Conservation (phyloP, 2,329 filamentous ascomycete genomes). For the Fusarium cicatricum region DNA sequence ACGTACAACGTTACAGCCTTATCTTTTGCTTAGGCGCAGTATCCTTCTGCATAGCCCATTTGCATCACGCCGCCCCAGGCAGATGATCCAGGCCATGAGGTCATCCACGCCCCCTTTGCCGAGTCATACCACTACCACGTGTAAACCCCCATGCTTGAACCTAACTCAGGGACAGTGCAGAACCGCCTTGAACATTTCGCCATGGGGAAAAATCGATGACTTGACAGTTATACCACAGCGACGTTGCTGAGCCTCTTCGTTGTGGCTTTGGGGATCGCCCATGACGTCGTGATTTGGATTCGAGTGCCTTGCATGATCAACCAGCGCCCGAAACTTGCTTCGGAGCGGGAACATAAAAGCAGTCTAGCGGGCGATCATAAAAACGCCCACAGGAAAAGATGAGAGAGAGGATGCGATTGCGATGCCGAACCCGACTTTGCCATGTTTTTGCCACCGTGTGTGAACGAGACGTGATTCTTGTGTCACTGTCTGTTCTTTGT, state of each 20-base stretch:
- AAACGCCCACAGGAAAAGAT: no score
- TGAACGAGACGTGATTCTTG: no score
- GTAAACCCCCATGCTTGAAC: no score
- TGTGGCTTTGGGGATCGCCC: no score
- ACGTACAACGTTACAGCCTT: slow-evolving; percentile 19
- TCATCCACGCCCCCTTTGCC: slow-evolving; percentile 25
- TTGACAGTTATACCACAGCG: not conserved
- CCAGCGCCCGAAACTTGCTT: not conserved
- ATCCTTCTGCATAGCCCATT: slow-evolving; percentile 5
- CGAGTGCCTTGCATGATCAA: not conserved
- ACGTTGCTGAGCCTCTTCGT: no score
- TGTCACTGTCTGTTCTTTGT: no score
- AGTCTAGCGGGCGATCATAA: slow-evolving; percentile 13
- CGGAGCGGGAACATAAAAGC: not conserved
- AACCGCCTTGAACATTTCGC: not conserved
- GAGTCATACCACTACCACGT: slow-evolving; percentile 25
- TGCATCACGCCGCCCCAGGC: slow-evolving; percentile 33
- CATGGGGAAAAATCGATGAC: not conserved
- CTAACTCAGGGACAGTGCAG: slow-evolving; percentile 13
- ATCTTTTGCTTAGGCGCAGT: no score
- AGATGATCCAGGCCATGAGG: slow-evolving; percentile 41
- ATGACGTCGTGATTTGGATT: slow-evolving; percentile 19
- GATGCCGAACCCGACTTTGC: not conserved
- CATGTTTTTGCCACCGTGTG: slow-evolving; percentile 7
- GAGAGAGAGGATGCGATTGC: not conserved